These are phyloP conservation scores for Quercus glauca DNA, from an alignment of 306 rosid genomes.

Conservation along the genomic window DNA sequence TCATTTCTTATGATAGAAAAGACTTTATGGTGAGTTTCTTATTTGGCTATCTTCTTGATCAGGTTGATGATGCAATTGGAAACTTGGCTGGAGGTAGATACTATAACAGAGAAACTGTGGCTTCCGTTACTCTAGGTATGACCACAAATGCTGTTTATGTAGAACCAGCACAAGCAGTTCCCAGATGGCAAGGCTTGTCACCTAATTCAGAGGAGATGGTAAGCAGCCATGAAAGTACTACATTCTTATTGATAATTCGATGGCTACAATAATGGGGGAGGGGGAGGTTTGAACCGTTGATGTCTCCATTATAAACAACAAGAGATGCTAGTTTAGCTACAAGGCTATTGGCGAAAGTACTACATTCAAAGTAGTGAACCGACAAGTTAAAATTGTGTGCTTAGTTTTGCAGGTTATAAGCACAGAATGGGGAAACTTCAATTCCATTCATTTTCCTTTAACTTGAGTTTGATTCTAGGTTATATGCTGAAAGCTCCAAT, in stretches of 20 bases:
- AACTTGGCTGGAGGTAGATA: conserved; percentile 76
- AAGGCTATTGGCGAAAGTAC: too few species aligned
- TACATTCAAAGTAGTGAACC: not conserved
- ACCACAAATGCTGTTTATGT: conserved; percentile 67
- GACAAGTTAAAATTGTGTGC: conserved; percentile 9
- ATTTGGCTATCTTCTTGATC: not conserved
- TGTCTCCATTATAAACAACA: too few species aligned
- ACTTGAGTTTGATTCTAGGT: conserved; percentile 46
- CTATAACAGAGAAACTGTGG: conserved; percentile 53
- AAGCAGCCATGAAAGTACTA: conserved; percentile 10
- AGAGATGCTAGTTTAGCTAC: too few species aligned
- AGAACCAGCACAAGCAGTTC: conserved; percentile 40
- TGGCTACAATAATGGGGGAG: too few species aligned
- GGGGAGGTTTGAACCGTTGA: too few species aligned
- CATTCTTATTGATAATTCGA: too few species aligned
- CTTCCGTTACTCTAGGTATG: conserved; percentile 57
- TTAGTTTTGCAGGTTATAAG: conserved; percentile 53
- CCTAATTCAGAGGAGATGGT: conserved; percentile 54
- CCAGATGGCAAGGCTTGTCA: conserved; percentile 33
- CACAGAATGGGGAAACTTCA: conserved; percentile 64
- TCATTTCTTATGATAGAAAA: too few species aligned
- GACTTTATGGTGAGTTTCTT: too few species aligned
- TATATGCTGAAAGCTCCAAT: conserved; percentile 59
- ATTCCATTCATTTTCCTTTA: conserved; percentile 53
- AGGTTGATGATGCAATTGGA: conserved; percentile 76